Conservation (phyloP, 306 rosid genomes). For the Macrotyloma uniflorum region DNA sequence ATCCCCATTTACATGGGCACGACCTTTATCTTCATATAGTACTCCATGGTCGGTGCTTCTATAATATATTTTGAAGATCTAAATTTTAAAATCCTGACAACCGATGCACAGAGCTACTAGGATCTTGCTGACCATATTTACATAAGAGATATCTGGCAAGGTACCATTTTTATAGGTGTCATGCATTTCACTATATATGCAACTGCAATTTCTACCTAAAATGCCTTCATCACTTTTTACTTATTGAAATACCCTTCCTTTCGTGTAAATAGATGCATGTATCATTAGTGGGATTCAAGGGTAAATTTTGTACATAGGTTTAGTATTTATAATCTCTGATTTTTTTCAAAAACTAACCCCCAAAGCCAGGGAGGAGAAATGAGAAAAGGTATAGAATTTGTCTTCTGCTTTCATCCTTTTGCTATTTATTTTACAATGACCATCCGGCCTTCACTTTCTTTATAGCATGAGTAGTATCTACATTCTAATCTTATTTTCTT, state of each 20-base stretch:
- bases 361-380: conserved; percentile 22
- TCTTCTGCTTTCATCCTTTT: conserved; percentile 16
- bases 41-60: conserved; percentile 22
- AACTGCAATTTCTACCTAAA: neutral
- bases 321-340: conserved; percentile 17
- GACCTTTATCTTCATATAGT: conserved; percentile 7
- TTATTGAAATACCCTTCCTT: neutral
- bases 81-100: neutral
- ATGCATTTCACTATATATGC: conserved; percentile 9
- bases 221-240: neutral
- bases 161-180: neutral
- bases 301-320: neutral
- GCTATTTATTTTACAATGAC: conserved; percentile 21
- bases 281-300: conserved; percentile 11
- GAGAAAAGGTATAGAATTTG: conserved; percentile 3
- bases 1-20: neutral
- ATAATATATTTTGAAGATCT: conserved; percentile 18
- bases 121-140: neutral
- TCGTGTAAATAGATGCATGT: conserved; percentile 18
- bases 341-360: conserved; percentile 4
- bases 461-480: conserved; percentile 11
- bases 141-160: neutral
- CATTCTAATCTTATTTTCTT: conserved; percentile 36
- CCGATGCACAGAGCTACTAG: neutral
- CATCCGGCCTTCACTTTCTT: conserved; percentile 12